phyloP scores from a whole-genome alignment of 2,329 filamentous ascomycete genomes.

The Parastagonospora avenae region DNA sequence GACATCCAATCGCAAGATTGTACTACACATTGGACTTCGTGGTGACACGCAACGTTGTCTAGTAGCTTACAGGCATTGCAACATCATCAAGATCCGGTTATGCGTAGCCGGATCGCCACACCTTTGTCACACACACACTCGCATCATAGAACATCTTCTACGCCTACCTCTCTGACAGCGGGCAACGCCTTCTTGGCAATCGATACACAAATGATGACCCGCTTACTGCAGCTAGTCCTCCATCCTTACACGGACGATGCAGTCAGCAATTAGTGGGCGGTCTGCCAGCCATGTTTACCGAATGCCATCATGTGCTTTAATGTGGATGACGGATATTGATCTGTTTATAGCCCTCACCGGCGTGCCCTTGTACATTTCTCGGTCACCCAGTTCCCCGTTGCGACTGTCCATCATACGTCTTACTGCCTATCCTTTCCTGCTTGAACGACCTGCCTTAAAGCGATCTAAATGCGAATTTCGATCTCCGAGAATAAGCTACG shows the following conservation, averaged over 20 bases:
- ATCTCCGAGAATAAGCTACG: no score
- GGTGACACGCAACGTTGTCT: no score
- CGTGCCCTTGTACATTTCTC: not conserved
- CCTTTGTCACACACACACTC: no score
- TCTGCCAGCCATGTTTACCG: constrained; percentile 18
- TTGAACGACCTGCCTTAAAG: not conserved
- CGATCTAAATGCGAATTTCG: no score
- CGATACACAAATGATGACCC: constrained; percentile 13
- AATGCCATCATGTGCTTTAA: constrained; percentile 20
- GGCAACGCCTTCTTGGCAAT: constrained; percentile 20
- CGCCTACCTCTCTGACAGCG: constrained; percentile 2
- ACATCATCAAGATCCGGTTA: no score
- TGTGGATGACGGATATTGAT: constrained; percentile 18
- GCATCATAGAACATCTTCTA: not conserved
- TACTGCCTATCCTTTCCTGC: not conserved
- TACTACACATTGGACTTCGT: no score
- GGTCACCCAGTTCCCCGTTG: not conserved
- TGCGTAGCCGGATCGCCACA: no score
- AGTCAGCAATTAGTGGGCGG: constrained; percentile 42
- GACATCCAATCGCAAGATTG: not conserved
- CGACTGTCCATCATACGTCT: not conserved
- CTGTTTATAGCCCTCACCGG: constrained; percentile 13
- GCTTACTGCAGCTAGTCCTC: constrained; percentile 29
- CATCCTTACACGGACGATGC: constrained; percentile 27
- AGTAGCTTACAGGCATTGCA: no score